A percentile compares a stretch with the other conserved stretches of the same genome.
phyloP scores from a whole-genome alignment of 208 protist genomes.

The Kentomonas sorsogonicus region DNA sequence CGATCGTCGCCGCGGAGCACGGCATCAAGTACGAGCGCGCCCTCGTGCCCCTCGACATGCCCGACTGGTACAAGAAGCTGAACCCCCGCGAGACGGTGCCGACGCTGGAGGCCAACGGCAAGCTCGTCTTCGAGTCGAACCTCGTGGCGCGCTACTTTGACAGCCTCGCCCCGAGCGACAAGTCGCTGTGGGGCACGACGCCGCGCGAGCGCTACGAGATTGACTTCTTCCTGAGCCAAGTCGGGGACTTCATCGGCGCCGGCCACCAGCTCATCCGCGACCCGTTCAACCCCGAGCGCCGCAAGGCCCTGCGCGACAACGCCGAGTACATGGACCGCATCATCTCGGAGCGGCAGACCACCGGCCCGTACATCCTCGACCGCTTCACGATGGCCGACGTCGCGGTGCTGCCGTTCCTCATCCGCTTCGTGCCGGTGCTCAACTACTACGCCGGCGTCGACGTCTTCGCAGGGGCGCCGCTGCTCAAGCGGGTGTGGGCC shows the following conservation, averaged over 20 bases:
- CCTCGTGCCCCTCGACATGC: conserved; percentile 50
- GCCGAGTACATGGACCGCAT: conserved; percentile 60
- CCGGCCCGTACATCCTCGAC: conserved; percentile 63
- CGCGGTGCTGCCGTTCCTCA: conserved; percentile 65
- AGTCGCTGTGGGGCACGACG: conserved; percentile 34
- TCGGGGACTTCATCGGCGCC: conserved; percentile 42
- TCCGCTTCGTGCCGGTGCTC: conserved; percentile 41
- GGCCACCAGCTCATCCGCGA: conserved; percentile 41
- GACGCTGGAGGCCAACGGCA: conserved; percentile 49
- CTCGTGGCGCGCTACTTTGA: conserved; percentile 74
- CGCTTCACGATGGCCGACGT: conserved; percentile 73
- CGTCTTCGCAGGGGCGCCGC: conserved; percentile 58
- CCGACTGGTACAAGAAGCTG: conserved; percentile 70
- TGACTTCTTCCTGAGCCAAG: conserved; percentile 69
- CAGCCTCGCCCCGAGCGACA: conserved; percentile 19
- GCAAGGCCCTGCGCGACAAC: conserved; percentile 39
- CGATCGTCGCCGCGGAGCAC: conserved; percentile 62
- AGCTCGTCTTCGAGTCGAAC: conserved; percentile 58
- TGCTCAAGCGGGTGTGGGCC: conserved; percentile 45
- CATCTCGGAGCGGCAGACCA: conserved; percentile 42
- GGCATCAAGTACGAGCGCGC: conserved; percentile 35
- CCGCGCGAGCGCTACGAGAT: conserved; percentile 53
- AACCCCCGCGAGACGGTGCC: conserved; percentile 75
- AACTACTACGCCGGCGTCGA: conserved; percentile 64
- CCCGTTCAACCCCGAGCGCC: conserved; percentile 53